Base-by-base conservation (phyloP, 2,329 filamentous ascomycete species). In the Zarea fungicola region DNA sequence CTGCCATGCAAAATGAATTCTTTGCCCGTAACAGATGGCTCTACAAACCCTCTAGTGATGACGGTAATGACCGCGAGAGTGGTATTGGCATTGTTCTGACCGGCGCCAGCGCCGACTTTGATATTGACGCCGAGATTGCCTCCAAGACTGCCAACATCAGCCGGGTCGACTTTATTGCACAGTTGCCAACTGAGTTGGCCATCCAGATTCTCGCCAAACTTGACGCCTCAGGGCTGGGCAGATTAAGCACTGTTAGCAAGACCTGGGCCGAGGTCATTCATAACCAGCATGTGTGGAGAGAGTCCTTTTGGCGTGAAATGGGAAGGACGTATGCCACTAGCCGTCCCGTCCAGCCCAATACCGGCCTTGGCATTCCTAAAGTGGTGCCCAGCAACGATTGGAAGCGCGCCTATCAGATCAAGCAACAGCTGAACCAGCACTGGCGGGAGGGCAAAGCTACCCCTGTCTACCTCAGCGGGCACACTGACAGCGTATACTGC, bases 401-500 rank as follows among this genome's bases (percentile, higher is more conserved):
- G 89, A 89, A 87, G 68, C 79, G 83, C 55, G 87, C 96, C 63
- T 96, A 91, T 65, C 76, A 82, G 57, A 85, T 87, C 37, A 85
- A 88, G 57, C 79, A 84, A 52, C 78, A 86, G 54, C 77, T 99
- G 53, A 85, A 89, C 57, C 73, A 76, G 55, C 82, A 87, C 54
- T 99, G 93, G 93, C 84, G 81, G 58, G 73, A 83, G 43, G 86
- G 87, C 49, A 83, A 84, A 56, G 88, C 90, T 8, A 84, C 82
- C 39, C 85, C 89, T 1, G 83, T 95, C 49, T 97, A 96, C 65
- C 77, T 99, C 19, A 89, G 93, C 59, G 93, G 93, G 2, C 93
- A 99, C 65, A 84, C 84, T 22, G 93, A 99, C 65, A 96, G 90
- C 56, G 95, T 99, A 50, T 99, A 99, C 70, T 99, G 93, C 67